Percentiles rank a stretch among this genome's conserved stretches.
Conservation (phyloP, 805 yeast species). For the Metschnikowia colocasiae region DNA sequence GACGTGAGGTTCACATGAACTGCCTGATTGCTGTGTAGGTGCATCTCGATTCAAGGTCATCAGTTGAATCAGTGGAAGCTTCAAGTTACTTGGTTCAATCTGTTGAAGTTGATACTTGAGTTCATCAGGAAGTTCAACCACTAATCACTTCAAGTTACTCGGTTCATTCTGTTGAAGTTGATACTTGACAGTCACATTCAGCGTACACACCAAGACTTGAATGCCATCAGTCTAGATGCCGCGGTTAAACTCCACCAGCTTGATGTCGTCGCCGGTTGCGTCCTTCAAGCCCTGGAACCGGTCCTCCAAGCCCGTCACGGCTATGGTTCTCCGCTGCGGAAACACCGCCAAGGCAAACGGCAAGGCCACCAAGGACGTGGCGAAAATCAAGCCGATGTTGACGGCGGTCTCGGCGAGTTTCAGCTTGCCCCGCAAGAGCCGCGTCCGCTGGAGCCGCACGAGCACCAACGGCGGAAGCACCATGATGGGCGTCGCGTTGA, state of each 20-base stretch:
- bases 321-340: slow-evolving; percentile 78
- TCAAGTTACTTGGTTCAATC: no score
- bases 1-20: no score
- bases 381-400: slow-evolving; percentile 83
- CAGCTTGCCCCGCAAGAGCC: slow-evolving; percentile 65
- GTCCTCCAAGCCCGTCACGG: slow-evolving; percentile 58
- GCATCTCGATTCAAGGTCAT: no score
- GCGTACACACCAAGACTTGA: no score
- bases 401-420: slow-evolving; percentile 59
- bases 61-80: no score
- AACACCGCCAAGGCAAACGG: slow-evolving; percentile 95
- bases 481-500: slow-evolving; percentile 97
- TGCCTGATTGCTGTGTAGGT: no score
- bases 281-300: slow-evolving; percentile 60
- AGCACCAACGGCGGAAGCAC: slow-evolving; percentile 88
- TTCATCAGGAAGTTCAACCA: no score
- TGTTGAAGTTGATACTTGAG: no score
- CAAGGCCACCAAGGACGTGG: slow-evolving; percentile 79
- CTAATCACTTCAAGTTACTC: no score
- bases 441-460: slow-evolving; percentile 66
- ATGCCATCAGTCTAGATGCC: slow-evolving; percentile 78
- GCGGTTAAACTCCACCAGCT: slow-evolving; percentile 79
- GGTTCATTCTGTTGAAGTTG: no score
- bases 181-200: no score
- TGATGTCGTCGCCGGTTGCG: slow-evolving; percentile 53